Base-by-base conservation (phyloP, 306 rosid genomes). In the Sesbania bispinosa region DNA sequence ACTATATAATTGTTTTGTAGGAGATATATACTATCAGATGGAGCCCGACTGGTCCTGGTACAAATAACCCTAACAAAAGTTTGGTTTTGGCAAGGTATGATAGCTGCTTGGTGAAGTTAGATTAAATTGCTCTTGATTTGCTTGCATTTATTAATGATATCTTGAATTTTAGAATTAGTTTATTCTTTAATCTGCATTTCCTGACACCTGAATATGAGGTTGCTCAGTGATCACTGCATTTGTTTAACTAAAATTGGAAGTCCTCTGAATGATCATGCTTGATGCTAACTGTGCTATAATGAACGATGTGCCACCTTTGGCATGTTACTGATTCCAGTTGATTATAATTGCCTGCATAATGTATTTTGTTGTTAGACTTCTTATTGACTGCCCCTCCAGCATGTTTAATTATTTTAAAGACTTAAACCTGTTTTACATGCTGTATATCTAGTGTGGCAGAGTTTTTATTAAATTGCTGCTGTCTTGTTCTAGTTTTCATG, bases 1-100 rank as follows among this genome's bases (percentile, higher is more conserved):
- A 41, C 41, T 65, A 52, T 16, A 18, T 50, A 55, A 38, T 58
- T 76, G 48, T 77, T 75, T 76, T 74, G 61, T 84, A 93, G 98
- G 98, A 90, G 81, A 88, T 93, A 75, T 93, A 93, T 82, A 88
- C 98, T 9, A 82, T 93, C 84, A 85, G 93, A 81, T 93, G 98
- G 98, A 93, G 98, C 74, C 98, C 98, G 23, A 93, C 96, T 30
- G 97, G 98, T 60, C 84, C 93, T 0, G 86, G 92, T 63, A 88
- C 98, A 70, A 88, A 51, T 81, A 91, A 94, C 63, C 91, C 96
- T 5, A 89, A 86, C 74, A 85, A 83, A 46, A 89, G 87, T 71
- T 86, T 91, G 79, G 81, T 94, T 78, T 82, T 94, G 75, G 99
- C 99, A 29, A 94, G 99, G 99, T 94, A 85, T 42, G 47, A 65